phyloP scores from a whole-genome alignment of 306 rosid genomes.

The Comarum palustre region DNA sequence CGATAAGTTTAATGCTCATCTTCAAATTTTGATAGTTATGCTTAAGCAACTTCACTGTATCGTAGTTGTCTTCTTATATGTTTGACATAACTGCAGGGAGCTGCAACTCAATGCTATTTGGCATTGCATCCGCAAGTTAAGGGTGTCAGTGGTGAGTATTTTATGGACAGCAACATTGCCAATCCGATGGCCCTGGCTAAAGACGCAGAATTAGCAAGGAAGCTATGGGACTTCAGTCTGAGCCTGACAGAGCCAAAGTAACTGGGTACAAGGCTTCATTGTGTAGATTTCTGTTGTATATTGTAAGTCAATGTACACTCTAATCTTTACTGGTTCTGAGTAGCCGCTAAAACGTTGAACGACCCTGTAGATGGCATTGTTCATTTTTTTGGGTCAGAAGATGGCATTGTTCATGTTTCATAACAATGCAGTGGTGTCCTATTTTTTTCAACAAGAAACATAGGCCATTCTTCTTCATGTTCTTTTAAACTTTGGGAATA shows the following conservation, averaged over 20 bases:
- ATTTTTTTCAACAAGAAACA: not conserved
- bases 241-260: slow-evolving; percentile 27
- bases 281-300: not conserved
- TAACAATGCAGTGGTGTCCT: not conserved
- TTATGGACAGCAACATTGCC: slow-evolving; percentile 35
- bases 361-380: not conserved
- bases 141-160: slow-evolving; percentile 47
- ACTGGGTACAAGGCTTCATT: not conserved
- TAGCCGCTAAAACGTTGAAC: not conserved
- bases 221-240: slow-evolving; percentile 44
- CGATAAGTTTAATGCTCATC: not conserved
- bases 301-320: not conserved
- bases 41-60: not conserved
- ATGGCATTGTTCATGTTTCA: not conserved
- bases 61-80: not conserved
- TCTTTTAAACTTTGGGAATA: not conserved
- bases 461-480: not conserved
- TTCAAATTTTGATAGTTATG: not conserved
- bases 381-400: no score
- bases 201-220: slow-evolving; percentile 38
- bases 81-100: slow-evolving; percentile 31
- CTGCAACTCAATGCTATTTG: slow-evolving; percentile 47
- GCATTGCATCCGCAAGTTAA: slow-evolving; percentile 42
- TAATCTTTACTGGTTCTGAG: not conserved
- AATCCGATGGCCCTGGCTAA: slow-evolving; percentile 27